phyloP scores from a whole-genome alignment of 73 alveolate species.

The Effrenium voratum region DNA sequence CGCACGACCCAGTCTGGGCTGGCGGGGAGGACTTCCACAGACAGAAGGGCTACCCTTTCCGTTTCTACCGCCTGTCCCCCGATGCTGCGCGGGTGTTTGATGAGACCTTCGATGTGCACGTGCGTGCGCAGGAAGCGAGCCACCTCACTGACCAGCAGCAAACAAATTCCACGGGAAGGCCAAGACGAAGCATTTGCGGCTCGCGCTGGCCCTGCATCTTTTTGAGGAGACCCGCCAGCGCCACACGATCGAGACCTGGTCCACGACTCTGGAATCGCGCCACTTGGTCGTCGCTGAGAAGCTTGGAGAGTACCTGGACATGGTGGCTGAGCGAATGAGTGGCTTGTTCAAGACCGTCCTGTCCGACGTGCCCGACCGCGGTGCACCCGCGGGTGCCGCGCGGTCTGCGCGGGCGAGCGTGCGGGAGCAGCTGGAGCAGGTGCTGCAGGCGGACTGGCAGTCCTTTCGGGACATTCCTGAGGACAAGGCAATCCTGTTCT shows the following conservation, averaged over 20 bases:
- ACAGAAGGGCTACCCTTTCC: conserved; percentile 19
- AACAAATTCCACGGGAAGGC: conserved; percentile 11
- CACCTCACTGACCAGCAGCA: conserved; percentile 17
- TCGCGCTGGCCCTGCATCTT: conserved; percentile 6
- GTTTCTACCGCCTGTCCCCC: not conserved
- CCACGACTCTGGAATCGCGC: not conserved
- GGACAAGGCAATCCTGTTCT: too few relatives aligned
- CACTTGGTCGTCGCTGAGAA: not conserved
- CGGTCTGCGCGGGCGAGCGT: not conserved
- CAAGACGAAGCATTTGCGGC: conserved; percentile 24
- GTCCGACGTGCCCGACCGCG: too few relatives aligned
- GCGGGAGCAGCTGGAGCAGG: not conserved
- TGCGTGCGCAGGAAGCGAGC: not conserved
- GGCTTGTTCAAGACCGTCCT: not conserved
- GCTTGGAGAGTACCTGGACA: conserved; percentile 9
- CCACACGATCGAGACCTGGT: not conserved
- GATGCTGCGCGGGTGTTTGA: not conserved
- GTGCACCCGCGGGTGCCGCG: not conserved
- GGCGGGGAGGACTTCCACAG: not conserved
- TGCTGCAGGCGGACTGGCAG: not conserved
- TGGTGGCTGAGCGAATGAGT: not conserved
- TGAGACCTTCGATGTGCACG: conserved; percentile 20
- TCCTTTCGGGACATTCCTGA: not conserved
- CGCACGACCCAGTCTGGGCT: conserved; percentile 35
- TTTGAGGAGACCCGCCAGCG: not conserved